Base-by-base conservation (phyloP, 2,329 filamentous ascomycete species). In the Ophiostoma quercus region DNA sequence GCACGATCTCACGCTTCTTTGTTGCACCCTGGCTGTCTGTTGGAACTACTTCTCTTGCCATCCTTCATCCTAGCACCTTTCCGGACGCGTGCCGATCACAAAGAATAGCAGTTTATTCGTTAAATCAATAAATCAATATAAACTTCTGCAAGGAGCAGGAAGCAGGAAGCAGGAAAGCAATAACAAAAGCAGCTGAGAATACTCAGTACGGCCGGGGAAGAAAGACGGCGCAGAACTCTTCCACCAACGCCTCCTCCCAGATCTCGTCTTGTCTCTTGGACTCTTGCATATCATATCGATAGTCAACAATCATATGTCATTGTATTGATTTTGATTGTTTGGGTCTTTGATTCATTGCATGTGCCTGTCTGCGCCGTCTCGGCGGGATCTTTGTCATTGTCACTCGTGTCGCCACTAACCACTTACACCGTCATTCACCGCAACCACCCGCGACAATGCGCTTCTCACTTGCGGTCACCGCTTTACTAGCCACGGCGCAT, bases 71-170 rank as follows among this genome's bases (percentile, higher is more conserved):
- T 51, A 19, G 32, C 34, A 62, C 68, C 22, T 67, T 69, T 69
- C 68, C 68, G 68, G 68, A 67, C 54, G 62, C 68, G 57, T 65
- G 60, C 25, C 62, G 66, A 54, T 41, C n/a, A 69, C 68, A 67
- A 69, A 69, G 34, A 67, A 67, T 4, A 62, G 43, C 62, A 29
- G 25, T 6, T 54, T 60, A n/a, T 12, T 32, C 11, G 16, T 25
- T 8, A 29, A 7, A 32, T 19, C 5, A 62, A 62, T 62, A 62
- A 32, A 62, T 11, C n/a, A 62, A 14, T 29, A 25, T 19, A 62
- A 22, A 57, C 11, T 25, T 25, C 3, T 29, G 25, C 25, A 29
- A 29, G 25, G 25, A 29, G n/a, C 8, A 47, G 43, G 16, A 47
- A 29, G n/a, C 8, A 47, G 43, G 16, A 47, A 47, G 43, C 7